Conservation (phyloP, 148 eudicot genomes). For the Nyssa sinensis region DNA sequence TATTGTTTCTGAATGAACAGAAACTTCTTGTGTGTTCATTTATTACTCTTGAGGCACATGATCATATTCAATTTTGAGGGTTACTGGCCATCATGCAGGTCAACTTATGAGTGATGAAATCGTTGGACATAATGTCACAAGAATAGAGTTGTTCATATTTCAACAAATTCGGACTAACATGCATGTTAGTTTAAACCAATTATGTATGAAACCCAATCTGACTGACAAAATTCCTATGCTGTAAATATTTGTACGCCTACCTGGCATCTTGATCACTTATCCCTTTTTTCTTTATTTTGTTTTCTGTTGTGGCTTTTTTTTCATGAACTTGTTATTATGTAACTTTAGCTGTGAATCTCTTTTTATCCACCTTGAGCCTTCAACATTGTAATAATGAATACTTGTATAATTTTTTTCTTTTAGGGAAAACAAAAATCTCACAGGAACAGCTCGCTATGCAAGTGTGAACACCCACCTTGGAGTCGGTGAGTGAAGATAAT, state of each 20-base stretch:
- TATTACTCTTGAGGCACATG: too few relatives aligned
- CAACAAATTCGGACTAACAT: too few relatives aligned
- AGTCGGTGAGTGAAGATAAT: constrained; percentile 53
- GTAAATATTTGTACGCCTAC: neutral
- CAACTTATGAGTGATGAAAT: too few relatives aligned
- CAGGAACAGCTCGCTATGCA: constrained; percentile 98
- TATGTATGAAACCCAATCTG: too few relatives aligned
- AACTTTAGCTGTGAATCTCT: neutral
- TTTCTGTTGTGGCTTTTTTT: neutral
- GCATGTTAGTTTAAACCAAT: too few relatives aligned
- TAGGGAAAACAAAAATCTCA: constrained; percentile 97
- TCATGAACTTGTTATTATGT: constrained; percentile 2
- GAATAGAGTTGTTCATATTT: too few relatives aligned
- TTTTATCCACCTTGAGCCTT: neutral
- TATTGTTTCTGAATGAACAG: too few relatives aligned
- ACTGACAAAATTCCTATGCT: too few relatives aligned
- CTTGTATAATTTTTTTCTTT: neutral
- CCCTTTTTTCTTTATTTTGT: neutral
- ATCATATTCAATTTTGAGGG: too few relatives aligned
- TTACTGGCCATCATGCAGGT: too few relatives aligned
- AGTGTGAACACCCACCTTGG: constrained; percentile 99
- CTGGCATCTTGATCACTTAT: neutral
- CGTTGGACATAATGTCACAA: too few relatives aligned
- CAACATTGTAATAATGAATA: neutral
- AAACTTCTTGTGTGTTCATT: too few relatives aligned